Percentiles rank a stretch among this genome's conserved stretches.
phyloP scores from a whole-genome alignment of 352 stramenopile genomes.

The Phytophthora colocasiae region DNA sequence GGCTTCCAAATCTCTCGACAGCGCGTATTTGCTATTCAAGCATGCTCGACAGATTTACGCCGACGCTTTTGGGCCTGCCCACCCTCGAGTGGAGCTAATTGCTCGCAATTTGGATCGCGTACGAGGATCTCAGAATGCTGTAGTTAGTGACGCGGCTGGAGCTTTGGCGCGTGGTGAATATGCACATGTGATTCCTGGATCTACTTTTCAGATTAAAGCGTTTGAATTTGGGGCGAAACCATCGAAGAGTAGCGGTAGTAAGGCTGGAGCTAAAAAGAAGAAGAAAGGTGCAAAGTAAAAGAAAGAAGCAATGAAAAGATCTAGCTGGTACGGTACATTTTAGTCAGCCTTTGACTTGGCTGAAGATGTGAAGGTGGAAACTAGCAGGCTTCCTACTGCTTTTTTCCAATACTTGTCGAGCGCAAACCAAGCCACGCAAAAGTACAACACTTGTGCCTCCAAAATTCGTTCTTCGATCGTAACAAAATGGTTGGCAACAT shows the following conservation, averaged over 20 bases:
- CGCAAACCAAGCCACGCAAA: slow-evolving; percentile 71
- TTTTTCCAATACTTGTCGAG: slow-evolving; percentile 80
- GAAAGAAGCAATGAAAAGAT: slow-evolving; percentile 9
- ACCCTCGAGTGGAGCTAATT: slow-evolving; percentile 56
- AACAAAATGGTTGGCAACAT: slow-evolving; percentile 68
- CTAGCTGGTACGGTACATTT: slow-evolving; percentile 7
- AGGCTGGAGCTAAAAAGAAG: slow-evolving; percentile 51
- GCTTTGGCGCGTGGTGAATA: slow-evolving; percentile 65
- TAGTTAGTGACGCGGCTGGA: slow-evolving; percentile 52
- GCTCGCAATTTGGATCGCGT: slow-evolving; percentile 58
- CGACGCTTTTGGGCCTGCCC: slow-evolving; percentile 48
- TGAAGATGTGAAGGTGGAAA: slow-evolving; percentile 22
- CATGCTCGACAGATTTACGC: slow-evolving; percentile 54
- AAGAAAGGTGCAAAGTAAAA: slow-evolving; percentile 41
- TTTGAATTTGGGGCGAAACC: slow-evolving; percentile 46
- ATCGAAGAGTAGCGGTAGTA: slow-evolving; percentile 16
- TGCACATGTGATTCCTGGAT: slow-evolving; percentile 66
- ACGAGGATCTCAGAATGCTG: slow-evolving; percentile 41
- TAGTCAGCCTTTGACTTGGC: slow-evolving; percentile 35
- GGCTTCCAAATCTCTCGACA: slow-evolving; percentile 44
- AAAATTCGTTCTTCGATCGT: slow-evolving; percentile 52
- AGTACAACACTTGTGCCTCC: slow-evolving; percentile 65
- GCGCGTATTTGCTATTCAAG: slow-evolving; percentile 68
- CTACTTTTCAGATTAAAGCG: slow-evolving; percentile 71
- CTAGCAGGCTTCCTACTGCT: slow-evolving; percentile 46